phyloP scores from a whole-genome alignment of 179 eudicot species.

The Heliamphora pulchella region DNA sequence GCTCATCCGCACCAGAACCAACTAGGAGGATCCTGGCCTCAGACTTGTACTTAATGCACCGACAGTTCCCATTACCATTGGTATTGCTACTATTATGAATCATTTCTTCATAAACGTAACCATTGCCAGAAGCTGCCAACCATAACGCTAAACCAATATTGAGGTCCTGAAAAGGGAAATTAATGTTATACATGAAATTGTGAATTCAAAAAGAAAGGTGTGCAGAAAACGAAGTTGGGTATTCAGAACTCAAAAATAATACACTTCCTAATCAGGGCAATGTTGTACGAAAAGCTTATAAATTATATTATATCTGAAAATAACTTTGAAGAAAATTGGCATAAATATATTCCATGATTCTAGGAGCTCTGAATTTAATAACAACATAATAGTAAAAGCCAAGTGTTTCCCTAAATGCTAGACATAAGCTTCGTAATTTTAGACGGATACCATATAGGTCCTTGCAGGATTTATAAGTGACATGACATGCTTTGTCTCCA shows the following conservation, averaged over 20 bases:
- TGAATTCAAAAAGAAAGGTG: background rate
- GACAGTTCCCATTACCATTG: slow-evolving; percentile 19
- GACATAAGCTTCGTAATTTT: background rate
- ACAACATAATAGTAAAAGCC: background rate
- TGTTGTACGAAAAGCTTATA: background rate
- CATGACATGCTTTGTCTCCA: slow-evolving; percentile 79
- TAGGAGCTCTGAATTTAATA: background rate
- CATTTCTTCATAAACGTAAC: slow-evolving; percentile 52
- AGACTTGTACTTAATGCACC: slow-evolving; percentile 54
- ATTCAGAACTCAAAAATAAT: background rate
- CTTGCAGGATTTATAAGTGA: slow-evolving; percentile 78
- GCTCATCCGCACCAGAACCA: slow-evolving; percentile 99
- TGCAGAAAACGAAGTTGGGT: background rate
- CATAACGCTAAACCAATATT: slow-evolving; percentile 92
- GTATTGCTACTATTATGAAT: background rate
- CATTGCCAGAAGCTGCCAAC: slow-evolving; percentile 93
- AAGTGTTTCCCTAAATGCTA: background rate
- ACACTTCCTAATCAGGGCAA: background rate
- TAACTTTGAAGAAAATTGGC: background rate
- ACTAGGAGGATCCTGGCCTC: slow-evolving; percentile 82
- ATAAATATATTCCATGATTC: background rate
- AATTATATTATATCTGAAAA: background rate
- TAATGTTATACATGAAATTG: background rate
- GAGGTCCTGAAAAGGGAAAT: slow-evolving; percentile 52
- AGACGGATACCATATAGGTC: slow-evolving; percentile 71